phyloP scores from a whole-genome alignment of 345 rosid genomes.

The Gossypium mustelinum region DNA sequence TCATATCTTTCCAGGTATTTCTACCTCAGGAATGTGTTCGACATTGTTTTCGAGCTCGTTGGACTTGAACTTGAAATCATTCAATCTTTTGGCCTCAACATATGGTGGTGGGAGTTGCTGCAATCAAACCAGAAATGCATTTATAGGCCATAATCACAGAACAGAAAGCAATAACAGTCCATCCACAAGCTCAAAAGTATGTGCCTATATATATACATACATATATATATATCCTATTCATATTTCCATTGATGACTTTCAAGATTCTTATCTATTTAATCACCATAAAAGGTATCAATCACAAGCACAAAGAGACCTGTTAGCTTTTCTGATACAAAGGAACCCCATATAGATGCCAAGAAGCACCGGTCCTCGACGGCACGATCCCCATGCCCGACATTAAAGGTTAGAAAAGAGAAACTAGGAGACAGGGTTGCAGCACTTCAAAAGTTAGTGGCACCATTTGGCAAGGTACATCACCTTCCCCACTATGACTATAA shows the following conservation, averaged over 20 bases:
- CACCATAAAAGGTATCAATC: slow-evolving; percentile 6
- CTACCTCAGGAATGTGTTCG: slow-evolving; percentile 19
- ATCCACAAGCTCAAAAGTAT: slow-evolving; percentile 31
- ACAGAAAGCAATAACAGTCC: slow-evolving; percentile 17
- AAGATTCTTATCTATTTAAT: neutral
- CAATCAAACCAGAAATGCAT: slow-evolving; percentile 11
- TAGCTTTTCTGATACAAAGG: slow-evolving; percentile 22
- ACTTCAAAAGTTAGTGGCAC: slow-evolving; percentile 70
- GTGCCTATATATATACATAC: neutral
- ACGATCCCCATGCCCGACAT: slow-evolving; percentile 28
- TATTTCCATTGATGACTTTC: neutral
- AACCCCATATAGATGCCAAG: slow-evolving; percentile 13
- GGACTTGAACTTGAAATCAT: slow-evolving; percentile 27
- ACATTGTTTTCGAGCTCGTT: slow-evolving; percentile 27
- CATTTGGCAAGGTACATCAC: slow-evolving; percentile 56
- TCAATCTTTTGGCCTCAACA: slow-evolving; percentile 16
- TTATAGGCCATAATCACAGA: slow-evolving; percentile 8
- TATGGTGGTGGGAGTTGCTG: slow-evolving; percentile 15
- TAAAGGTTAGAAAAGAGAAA: slow-evolving; percentile 17
- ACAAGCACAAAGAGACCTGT: slow-evolving; percentile 15
- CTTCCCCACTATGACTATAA: slow-evolving; percentile 1
- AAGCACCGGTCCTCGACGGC: slow-evolving; percentile 22
- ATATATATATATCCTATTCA: neutral
- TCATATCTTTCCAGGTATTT: slow-evolving; percentile 21
- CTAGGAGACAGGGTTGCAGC: slow-evolving; percentile 50